Base-by-base conservation (phyloP, 169 alveolate species). In the Plasmodium gaboni region DNA sequence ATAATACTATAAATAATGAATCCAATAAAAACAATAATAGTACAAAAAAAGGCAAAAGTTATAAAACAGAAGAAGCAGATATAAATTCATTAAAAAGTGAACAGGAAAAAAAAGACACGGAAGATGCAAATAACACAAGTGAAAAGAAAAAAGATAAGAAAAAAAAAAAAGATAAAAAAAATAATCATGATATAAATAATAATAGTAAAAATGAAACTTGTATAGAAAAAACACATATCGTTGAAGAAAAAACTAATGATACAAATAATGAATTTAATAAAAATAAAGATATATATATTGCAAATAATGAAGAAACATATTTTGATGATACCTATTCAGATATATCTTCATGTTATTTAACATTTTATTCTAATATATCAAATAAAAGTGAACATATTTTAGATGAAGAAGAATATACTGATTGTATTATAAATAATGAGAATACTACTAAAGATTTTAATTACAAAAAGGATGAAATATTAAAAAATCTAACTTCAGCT, bases 281-380 rank as follows among this genome's bases (percentile, higher is more conserved):
- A 57, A 76, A 68, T 38, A 53, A 61, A 10, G 88, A 74, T 44
- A 69, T 26, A 42, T 22, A 74, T 42, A 38, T 38, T 5, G 9
- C 5, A 38, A 19, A 61, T 32, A 42, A 61, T 8, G 60, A 50
- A 61, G 64, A 44, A 76, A 13, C 26, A 76, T 63, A 61, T 19
- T n/a, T 17, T 42, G 78, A 76, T 63, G 89, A 76, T 24, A 76
- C 15, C 9, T 17, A 13, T 4, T 63, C 89, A n/a, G 72, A 64
- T 44, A 64, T 51, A 12, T 70, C 63, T 46, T 76, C 89, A 2
- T 63, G 78, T 12, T 63, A 76, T 22, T 46, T 76, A 76, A 76
- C 89, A n/a, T 76, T 76, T 28, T 50, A 76, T 76, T 76, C 89
- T 0, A 76, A 76, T 24, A 61, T 76, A 10, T 64, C 89, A 9